phyloP scores from a whole-genome alignment of 805 yeast genomes.

The Candida boidinii region DNA sequence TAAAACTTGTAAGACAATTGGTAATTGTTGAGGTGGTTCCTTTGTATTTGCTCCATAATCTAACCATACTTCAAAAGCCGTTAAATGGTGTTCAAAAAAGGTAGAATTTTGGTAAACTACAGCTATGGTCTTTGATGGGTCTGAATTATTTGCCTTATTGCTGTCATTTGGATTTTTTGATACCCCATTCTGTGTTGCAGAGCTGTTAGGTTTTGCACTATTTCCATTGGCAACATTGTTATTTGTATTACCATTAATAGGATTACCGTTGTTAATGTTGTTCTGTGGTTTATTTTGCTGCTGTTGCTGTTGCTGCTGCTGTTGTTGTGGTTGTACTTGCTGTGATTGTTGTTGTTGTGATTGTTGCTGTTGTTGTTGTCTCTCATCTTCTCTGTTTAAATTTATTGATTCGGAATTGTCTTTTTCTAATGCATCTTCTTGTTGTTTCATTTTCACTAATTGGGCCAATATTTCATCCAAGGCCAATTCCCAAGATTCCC shows the following conservation, averaged over 20 bases:
- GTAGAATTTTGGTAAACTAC: slow-evolving; percentile 81
- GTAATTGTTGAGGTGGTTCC: slow-evolving; percentile 90
- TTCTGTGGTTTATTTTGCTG: slow-evolving; percentile 3
- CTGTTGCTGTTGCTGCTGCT: slow-evolving; percentile 1
- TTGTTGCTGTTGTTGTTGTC: slow-evolving; percentile 2
- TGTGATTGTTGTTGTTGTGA: background rate
- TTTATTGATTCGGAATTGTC: too few relatives aligned
- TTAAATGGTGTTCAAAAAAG: slow-evolving; percentile 90
- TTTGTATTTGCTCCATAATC: slow-evolving; percentile 79
- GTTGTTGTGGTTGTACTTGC: background rate
- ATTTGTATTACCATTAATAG: too few relatives aligned
- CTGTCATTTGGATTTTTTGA: slow-evolving; percentile 2
- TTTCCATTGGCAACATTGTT: slow-evolving; percentile 3
- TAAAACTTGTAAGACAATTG: slow-evolving; percentile 86
- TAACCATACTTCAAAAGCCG: slow-evolving; percentile 95
- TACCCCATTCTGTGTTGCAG: background rate
- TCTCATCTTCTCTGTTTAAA: too few relatives aligned
- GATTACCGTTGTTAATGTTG: slow-evolving; percentile 1
- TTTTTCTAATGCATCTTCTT: too few relatives aligned
- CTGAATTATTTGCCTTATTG: slow-evolving; percentile 12
- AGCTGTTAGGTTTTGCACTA: background rate
- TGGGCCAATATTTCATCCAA: slow-evolving; percentile 87
- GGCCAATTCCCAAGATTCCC: slow-evolving; percentile 98
- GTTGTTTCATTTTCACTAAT: slow-evolving; percentile 38
- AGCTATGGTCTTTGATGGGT: too few relatives aligned